Conservation (phyloP, 2,329 filamentous ascomycete species). For the Basipetospora chlamydospora region DNA sequence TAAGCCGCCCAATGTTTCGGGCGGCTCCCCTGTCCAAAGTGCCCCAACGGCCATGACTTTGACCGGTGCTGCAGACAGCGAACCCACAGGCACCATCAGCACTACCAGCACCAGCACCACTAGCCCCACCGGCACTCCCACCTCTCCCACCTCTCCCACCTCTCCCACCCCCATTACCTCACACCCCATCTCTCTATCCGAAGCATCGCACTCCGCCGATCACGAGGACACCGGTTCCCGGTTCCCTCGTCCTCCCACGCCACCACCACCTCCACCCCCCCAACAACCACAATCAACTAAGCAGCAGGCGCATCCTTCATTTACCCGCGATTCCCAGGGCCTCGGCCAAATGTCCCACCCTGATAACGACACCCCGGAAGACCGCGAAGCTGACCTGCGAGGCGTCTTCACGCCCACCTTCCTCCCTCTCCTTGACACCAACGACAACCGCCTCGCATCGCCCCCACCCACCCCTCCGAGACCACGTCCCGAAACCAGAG, state of each 20-base stretch:
- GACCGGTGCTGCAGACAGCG: conserved; percentile 11
- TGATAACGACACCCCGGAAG: conserved; percentile 21
- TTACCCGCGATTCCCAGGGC: neutral
- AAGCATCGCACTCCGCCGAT: conserved; percentile 8
- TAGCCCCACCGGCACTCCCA: conserved; percentile 6
- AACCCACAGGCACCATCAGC: conserved; percentile 10
- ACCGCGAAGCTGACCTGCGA: conserved; percentile 27
- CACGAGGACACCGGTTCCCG: conserved; percentile 10
- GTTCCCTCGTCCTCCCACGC: conserved; percentile 5
- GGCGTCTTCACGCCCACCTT: conserved; percentile 50
- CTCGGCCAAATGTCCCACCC: conserved; percentile 12
- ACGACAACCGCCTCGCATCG: conserved; percentile 12
- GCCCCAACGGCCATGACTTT: neutral
- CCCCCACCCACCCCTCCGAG: conserved; percentile 8
- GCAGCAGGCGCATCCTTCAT: neutral
- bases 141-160: neutral
- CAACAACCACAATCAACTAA: too few relatives aligned
- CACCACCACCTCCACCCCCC: conserved; percentile 2
- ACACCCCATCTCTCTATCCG: too few relatives aligned
- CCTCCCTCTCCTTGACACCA: conserved; percentile 43
- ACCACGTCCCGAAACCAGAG: too few relatives aligned
- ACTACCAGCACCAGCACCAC: conserved; percentile 13
- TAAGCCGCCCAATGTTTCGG: neutral
- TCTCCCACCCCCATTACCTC: neutral
- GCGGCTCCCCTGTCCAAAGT: neutral